Conservation (phyloP, 768 basidiomycete species). For the Rhizopogon roseolus region DNA sequence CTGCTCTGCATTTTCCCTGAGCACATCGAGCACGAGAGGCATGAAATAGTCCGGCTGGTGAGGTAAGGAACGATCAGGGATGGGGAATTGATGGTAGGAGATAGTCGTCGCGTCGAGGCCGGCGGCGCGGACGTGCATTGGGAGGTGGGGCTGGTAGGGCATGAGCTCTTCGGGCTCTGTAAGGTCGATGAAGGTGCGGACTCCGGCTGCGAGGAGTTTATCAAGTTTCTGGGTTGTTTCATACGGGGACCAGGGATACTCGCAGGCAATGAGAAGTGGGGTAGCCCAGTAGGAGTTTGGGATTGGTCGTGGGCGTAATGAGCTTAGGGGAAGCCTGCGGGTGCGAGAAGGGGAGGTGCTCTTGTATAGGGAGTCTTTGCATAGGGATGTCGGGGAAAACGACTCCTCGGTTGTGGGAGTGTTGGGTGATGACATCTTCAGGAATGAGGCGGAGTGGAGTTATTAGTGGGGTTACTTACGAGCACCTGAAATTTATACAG, state of each 20-base stretch:
- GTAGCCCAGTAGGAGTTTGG: conserved; percentile 89
- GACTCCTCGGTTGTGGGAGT: not conserved
- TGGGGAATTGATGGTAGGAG: conserved; percentile 77
- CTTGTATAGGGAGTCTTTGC: not conserved
- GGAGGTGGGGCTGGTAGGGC: conserved; percentile 57
- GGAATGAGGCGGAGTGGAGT: not conserved
- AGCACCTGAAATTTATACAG: no score
- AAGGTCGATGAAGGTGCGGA: conserved; percentile 80
- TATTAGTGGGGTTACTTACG: no score
- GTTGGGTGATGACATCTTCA: not conserved
- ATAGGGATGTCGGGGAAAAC: not conserved
- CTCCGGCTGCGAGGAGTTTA: conserved; percentile 63
- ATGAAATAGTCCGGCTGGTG: conserved; percentile 49
- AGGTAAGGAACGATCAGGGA: conserved; percentile 67
- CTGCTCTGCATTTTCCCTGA: conserved; percentile 54
- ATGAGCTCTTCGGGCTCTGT: conserved; percentile 77
- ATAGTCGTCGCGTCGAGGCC: conserved; percentile 50
- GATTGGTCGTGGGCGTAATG: conserved; percentile 46
- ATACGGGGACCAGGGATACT: conserved; percentile 72
- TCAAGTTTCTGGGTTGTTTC: conserved; percentile 62
- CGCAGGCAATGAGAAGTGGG: conserved; percentile 66
- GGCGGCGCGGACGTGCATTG: conserved; percentile 46
- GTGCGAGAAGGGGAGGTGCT: not conserved
- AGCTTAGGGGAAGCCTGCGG: not conserved
- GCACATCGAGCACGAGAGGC: conserved; percentile 51